These are phyloP conservation scores for Phytophthora ohioensis DNA, from an alignment of 352 stramenopile species.

Conservation along the genomic window DNA sequence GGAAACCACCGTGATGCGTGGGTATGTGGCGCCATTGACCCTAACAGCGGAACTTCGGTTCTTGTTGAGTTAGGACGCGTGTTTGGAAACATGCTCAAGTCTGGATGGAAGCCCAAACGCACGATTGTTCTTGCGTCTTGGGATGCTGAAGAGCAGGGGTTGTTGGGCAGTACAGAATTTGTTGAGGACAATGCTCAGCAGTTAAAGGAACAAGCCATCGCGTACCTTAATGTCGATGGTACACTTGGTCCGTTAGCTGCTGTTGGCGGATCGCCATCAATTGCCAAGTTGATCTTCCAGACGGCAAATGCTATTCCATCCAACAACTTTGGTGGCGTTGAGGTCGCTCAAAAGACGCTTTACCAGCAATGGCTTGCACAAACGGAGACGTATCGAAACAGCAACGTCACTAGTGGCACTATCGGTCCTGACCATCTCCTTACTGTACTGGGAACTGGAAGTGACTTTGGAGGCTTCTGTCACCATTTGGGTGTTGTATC, in stretches of 20 bases:
- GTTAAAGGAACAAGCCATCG: conserved; percentile 65
- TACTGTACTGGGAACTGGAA: conserved; percentile 58
- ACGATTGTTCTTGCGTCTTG: conserved; percentile 86
- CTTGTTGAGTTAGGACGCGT: conserved; percentile 81
- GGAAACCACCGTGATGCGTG: conserved; percentile 92
- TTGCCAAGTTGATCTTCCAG: conserved; percentile 65
- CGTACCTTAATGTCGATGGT: conserved; percentile 89
- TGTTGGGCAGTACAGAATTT: conserved; percentile 88
- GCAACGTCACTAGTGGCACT: conserved; percentile 30
- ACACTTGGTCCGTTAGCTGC: conserved; percentile 62
- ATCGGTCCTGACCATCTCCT: conserved; percentile 54
- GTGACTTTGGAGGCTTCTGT: conserved; percentile 81
- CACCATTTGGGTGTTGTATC: conserved; percentile 83
- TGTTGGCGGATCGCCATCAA: conserved; percentile 70
- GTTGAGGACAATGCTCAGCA: conserved; percentile 68
- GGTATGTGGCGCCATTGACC: conserved; percentile 89
- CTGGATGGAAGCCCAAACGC: conserved; percentile 72
- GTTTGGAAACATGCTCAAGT: conserved; percentile 67
- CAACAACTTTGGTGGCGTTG: conserved; percentile 48
- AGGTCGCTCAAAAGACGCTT: conserved; percentile 35
- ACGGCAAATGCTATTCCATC: conserved; percentile 63
- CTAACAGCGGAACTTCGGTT: conserved; percentile 77
- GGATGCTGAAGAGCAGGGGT: conserved; percentile 88
- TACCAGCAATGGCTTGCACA: conserved; percentile 52
- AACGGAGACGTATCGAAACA: conserved; percentile 34